Evolutionary conservation across 805 yeast species (phyloP).

Genomic region (Hanseniaspora occidentalis): DNA sequence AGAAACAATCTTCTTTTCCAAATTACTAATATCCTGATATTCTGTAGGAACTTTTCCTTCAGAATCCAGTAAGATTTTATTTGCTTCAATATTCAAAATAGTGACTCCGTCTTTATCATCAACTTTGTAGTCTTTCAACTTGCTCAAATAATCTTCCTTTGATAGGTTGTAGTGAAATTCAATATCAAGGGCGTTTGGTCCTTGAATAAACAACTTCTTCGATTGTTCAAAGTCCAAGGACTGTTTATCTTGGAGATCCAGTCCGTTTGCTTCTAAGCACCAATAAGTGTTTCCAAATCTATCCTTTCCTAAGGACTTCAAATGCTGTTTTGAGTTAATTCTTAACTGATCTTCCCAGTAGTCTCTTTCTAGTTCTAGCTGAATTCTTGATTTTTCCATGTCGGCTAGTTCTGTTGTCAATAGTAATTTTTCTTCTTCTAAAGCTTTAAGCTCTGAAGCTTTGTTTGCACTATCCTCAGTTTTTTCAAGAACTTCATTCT

Average conservation of each 20-base stretch:
- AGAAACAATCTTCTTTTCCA: constrained; percentile 52
- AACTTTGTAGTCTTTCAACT: constrained; percentile 18
- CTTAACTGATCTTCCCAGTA: constrained; percentile 48
- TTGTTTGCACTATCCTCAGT: too few species aligned
- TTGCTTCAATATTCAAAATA: constrained; percentile 9
- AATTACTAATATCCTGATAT: constrained; percentile 16
- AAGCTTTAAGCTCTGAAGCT: constrained; percentile 3
- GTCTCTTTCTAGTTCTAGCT: constrained; percentile 22
- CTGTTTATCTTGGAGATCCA: constrained; percentile 41
- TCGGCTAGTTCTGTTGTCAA: constrained; percentile 9
- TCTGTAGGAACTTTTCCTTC: constrained; percentile 10
- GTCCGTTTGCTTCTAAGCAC: constrained; percentile 89
- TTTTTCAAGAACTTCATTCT: too few species aligned
- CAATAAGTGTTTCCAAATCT: constrained; percentile 77
- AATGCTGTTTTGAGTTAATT: constrained; percentile 66
- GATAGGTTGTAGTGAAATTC: constrained; percentile 23
- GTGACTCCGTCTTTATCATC: constrained; percentile 13
- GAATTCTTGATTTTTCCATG: constrained; percentile 13
- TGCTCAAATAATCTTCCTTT: constrained; percentile 13
- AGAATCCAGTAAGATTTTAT: constrained; percentile 13
- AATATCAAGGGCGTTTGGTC: constrained; percentile 51
- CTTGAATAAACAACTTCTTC: constrained; percentile 88
- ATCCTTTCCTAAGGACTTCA: constrained; percentile 70
- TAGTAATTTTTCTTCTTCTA: constrained; percentile 1
- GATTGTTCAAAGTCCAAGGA: constrained; percentile 33